Base-by-base conservation (phyloP, 306 rosid species). In the Ammopiptanthus mongolicus region DNA sequence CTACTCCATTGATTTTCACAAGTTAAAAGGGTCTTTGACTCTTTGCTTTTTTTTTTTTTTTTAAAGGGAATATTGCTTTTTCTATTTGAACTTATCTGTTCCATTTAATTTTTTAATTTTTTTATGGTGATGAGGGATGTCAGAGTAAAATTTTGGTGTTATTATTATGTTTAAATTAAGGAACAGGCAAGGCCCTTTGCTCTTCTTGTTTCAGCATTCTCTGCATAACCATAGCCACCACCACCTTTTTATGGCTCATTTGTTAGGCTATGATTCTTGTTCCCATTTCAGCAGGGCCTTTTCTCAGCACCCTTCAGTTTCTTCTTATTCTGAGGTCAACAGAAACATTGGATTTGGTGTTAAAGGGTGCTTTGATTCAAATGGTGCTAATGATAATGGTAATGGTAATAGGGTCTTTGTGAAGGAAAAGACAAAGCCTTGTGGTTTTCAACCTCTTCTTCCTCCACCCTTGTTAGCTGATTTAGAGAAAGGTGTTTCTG, bases 161-260 rank as follows among this genome's bases (percentile, higher is more conserved):
- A 82, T 25, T 25, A 25, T 82, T 82, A 82, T 85, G 89, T 82
- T 76, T 79, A 61, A 57, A 82, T 79, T 82, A 65, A 85, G 34
- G 78, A 76, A 29, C 8, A 79, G 75, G 21, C 71, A 78, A 79
- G 37, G 73, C 44, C 34, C 75, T 75, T 23, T 59, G 64, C 82
- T 78, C 47, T 75, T 61, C 57, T 79, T 79, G 72, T 76, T 79
- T 72, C 71, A 65, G 56, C 72, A 25, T 1, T 25, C 28, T 25
- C 28, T 25, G 1, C 28, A 61, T 47, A 18, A 73, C 13, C 41
- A 25, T 25, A 25, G 9, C 41, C 41, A 47, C 29, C 62, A 33
- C 18, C 71, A 31, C 28, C 47, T 17, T 25, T 12, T 6, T 14
- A 85, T 85, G 89, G 86, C 89, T 56, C 71, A 46, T 79, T 51